Conservation (phyloP, 345 rosid species). For the Atalantia buxifolia region DNA sequence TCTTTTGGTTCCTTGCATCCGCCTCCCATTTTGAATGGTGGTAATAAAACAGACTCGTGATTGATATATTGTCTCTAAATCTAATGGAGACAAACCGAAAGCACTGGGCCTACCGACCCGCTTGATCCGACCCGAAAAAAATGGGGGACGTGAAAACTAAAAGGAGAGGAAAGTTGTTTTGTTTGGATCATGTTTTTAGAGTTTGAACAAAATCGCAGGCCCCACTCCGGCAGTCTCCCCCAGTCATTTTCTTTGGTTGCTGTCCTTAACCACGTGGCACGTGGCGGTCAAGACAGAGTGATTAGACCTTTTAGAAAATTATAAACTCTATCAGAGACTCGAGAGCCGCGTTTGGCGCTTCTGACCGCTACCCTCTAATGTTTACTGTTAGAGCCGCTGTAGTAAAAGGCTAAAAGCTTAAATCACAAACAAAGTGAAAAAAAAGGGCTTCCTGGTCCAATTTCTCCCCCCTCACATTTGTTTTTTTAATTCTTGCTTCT, state of each 20-base stretch:
- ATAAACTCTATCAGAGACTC: background rate
- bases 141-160: too few species aligned
- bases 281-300: conserved; percentile 12
- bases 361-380: background rate
- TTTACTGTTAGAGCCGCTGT: background rate
- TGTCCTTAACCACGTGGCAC: conserved; percentile 35
- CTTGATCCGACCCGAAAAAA: background rate
- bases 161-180: background rate
- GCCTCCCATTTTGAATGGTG: background rate
- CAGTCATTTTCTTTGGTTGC: background rate
- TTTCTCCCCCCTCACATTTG: background rate
- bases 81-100: background rate
- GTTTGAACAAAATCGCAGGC: conserved; percentile 4
- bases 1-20: background rate
- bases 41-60: background rate
- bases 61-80: background rate
- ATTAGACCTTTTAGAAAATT: conserved; percentile 1
- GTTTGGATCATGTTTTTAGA: conserved; percentile 12
- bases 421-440: background rate
- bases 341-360: conserved; percentile 33
- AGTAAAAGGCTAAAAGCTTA: background rate
- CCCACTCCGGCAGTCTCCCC: background rate
- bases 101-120: background rate
- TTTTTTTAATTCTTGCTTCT: background rate
- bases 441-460: background rate